A percentile compares a stretch with the other conserved stretches of the same genome.
These are phyloP conservation scores for Mycena albidolilacea DNA, from an alignment of 768 basidiomycete species.

Conservation along the genomic window DNA sequence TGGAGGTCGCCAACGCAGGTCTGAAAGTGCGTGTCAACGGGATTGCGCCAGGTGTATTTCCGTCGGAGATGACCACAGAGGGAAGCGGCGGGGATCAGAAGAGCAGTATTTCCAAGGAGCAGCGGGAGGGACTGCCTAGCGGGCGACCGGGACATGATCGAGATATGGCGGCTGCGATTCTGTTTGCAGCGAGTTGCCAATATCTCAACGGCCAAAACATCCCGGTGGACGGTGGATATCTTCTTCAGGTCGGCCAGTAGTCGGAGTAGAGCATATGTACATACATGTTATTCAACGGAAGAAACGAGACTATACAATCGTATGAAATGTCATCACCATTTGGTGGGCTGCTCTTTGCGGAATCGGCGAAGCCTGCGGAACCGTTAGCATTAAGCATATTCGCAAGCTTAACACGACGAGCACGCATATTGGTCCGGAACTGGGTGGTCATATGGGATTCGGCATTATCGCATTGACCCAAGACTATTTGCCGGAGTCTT, in stretches of 20 bases:
- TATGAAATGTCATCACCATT: too few relatives aligned
- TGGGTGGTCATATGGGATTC: too few relatives aligned
- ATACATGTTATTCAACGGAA: too few relatives aligned
- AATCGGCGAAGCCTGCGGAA: too few relatives aligned
- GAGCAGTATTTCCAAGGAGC: slow-evolving; percentile 20
- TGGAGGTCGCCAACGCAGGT: slow-evolving; percentile 41
- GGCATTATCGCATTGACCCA: too few relatives aligned
- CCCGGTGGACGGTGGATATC: slow-evolving; percentile 22
- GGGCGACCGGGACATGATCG: slow-evolving; percentile 9
- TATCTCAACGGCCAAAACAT: slow-evolving; percentile 20
- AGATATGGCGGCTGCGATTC: slow-evolving; percentile 26
- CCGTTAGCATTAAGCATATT: too few relatives aligned
- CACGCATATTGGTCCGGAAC: too few relatives aligned
- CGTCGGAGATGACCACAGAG: slow-evolving; percentile 43
- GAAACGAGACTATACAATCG: too few relatives aligned
- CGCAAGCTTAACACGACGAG: too few relatives aligned
- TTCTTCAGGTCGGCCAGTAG: slow-evolving; percentile 11
- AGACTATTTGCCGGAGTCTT: too few relatives aligned
- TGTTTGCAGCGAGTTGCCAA: slow-evolving; percentile 22
- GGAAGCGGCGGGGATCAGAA: slow-evolving; percentile 27
- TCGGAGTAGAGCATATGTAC: too few relatives aligned
- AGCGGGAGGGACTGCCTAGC: background rate
- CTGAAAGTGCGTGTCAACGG: slow-evolving; percentile 45
- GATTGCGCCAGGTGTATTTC: slow-evolving; percentile 46
- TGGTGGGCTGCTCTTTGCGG: too few relatives aligned